These are phyloP conservation scores for Inga laurina DNA, from an alignment of 306 rosid species.

Conservation along the genomic window DNA sequence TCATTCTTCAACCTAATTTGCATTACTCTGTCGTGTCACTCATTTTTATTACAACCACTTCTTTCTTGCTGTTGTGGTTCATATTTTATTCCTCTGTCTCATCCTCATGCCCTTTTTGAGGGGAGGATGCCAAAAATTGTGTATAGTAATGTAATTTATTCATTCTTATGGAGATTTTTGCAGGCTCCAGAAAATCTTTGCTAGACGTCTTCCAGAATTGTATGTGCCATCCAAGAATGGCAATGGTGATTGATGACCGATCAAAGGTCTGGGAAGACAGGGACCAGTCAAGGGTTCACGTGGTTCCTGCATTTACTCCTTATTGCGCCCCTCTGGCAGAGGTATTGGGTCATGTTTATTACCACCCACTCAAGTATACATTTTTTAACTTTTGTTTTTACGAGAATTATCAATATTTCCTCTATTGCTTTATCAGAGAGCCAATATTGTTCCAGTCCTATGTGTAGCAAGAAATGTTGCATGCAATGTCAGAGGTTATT, in stretches of 20 bases:
- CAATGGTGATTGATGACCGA: slow-evolving; percentile 79
- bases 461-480: slow-evolving; percentile 82
- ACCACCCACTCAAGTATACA: background rate
- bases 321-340: slow-evolving; percentile 77
- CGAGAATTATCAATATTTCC: background rate
- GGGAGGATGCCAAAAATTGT: background rate
- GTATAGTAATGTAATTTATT: background rate
- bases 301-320: slow-evolving; percentile 84
- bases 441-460: slow-evolving; percentile 66
- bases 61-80: slow-evolving; percentile 22
- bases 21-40: background rate
- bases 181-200: slow-evolving; percentile 71
- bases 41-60: slow-evolving; percentile 6
- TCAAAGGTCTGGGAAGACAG: slow-evolving; percentile 79
- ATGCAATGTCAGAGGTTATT: slow-evolving; percentile 75
- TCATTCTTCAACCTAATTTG: background rate
- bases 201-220: slow-evolving; percentile 76
- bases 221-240: slow-evolving; percentile 76
- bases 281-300: slow-evolving; percentile 78
- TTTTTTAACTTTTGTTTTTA: background rate
- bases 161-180: background rate
- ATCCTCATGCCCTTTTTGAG: background rate
- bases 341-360: slow-evolving; percentile 20
- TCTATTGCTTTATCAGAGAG: slow-evolving; percentile 42
- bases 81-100: background rate